Conservation (phyloP, 2,329 filamentous ascomycete species). For the Neofusicoccum umdonicola region DNA sequence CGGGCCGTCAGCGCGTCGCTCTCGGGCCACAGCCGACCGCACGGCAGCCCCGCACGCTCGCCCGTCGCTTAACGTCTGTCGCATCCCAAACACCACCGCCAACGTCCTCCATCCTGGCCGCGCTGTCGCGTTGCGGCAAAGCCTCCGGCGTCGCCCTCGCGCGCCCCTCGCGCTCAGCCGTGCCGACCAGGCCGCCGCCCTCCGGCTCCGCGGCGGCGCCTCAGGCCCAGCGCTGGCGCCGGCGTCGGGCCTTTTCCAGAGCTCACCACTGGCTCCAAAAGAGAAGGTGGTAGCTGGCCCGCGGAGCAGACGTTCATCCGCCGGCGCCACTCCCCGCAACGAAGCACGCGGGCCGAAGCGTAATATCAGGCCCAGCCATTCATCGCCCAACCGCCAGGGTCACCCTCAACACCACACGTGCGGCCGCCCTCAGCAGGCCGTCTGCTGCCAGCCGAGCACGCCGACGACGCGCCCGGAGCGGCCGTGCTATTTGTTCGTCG, state of each 20-base stretch:
- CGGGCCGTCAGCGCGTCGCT: background rate
- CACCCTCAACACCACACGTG: background rate
- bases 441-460: too few species aligned
- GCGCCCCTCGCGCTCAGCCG: background rate
- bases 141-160: background rate
- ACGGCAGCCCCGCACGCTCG: background rate
- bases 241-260: background rate
- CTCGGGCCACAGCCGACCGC: background rate
- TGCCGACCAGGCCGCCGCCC: background rate
- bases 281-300: slow-evolving; percentile 5
- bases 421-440: background rate
- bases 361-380: slow-evolving; percentile 3
- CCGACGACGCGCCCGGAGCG: background rate
- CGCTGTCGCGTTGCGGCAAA: background rate
- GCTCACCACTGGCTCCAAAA: slow-evolving; percentile 2
- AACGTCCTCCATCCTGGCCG: background rate
- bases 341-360: slow-evolving; percentile 13
- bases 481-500: background rate
- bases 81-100: background rate
- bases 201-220: background rate
- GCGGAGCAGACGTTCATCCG: background rate
- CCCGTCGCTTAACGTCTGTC: background rate
- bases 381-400: background rate
- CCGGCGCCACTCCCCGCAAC: background rate
- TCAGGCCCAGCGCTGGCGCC: background rate